phyloP scores from a whole-genome alignment of 768 basidiomycete genomes.

The Pisolithus tinctorius region DNA sequence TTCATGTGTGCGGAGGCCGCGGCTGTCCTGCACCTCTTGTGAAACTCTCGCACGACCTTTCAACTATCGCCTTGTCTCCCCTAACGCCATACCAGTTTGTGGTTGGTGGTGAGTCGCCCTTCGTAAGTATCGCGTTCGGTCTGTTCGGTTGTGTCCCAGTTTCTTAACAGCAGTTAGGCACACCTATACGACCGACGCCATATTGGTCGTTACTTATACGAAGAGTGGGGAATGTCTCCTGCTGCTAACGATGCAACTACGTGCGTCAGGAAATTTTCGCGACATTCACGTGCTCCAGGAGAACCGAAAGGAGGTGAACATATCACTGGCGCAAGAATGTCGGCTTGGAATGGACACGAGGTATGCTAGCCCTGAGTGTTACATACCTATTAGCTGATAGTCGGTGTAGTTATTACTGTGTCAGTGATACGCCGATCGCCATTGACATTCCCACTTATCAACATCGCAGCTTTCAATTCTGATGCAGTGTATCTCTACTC shows the following conservation, averaged over 20 bases:
- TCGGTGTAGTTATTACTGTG: constrained; percentile 52
- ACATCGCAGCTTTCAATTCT: constrained; percentile 55
- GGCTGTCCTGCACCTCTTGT: constrained; percentile 71
- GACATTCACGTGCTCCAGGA: constrained; percentile 30
- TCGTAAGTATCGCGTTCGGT: constrained; percentile 39
- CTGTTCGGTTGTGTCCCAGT: not conserved
- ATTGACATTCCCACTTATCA: constrained; percentile 1
- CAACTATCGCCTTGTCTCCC: constrained; percentile 67
- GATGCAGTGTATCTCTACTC: constrained; percentile 74
- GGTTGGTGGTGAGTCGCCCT: constrained; percentile 75
- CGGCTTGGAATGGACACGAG: constrained; percentile 66
- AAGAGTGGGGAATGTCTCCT: constrained; percentile 65
- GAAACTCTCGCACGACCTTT: constrained; percentile 57
- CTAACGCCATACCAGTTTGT: constrained; percentile 80
- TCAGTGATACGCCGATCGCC: constrained; percentile 28
- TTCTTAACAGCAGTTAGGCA: constrained; percentile 6
- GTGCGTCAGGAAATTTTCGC: constrained; percentile 78
- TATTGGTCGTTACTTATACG: constrained; percentile 48
- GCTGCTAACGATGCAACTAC: constrained; percentile 49
- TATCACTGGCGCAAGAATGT: constrained; percentile 72
- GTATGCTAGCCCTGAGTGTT: constrained; percentile 29
- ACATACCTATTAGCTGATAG: constrained; percentile 7
- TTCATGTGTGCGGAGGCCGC: constrained; percentile 51
- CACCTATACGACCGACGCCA: constrained; percentile 76
- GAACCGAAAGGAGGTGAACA: constrained; percentile 44